Conservation (phyloP, 352 stramenopile species). For the Globisporangium takayamanum region DNA sequence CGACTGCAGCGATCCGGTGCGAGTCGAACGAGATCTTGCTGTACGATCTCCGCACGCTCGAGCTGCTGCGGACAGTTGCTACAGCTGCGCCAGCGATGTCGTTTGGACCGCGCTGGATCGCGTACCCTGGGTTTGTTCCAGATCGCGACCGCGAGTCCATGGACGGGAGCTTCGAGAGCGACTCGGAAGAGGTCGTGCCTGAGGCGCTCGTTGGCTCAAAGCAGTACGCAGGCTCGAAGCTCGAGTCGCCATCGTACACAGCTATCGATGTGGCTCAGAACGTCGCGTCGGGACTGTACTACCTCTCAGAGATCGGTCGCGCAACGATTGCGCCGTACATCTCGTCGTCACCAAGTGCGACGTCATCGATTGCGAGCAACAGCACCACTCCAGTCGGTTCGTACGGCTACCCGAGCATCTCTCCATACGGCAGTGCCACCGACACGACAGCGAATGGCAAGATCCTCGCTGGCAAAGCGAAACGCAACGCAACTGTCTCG, state of each 20-base stretch:
- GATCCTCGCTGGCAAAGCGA: conserved; percentile 1
- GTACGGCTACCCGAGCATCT: conserved; percentile 16
- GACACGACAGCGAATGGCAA: conserved; percentile 8
- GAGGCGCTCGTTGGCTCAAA: conserved; percentile 16
- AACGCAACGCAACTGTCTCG: conserved; percentile 8
- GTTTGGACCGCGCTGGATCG: conserved; percentile 61
- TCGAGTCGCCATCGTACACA: conserved; percentile 38
- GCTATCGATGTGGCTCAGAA: conserved; percentile 84
- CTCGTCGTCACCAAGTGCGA: conserved; percentile 46
- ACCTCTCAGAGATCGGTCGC: conserved; percentile 61
- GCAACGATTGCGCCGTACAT: conserved; percentile 71
- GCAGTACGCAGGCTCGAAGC: conserved; percentile 12
- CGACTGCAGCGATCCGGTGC: conserved; percentile 50
- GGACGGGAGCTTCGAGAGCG: conserved; percentile 23
- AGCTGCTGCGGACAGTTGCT: conserved; percentile 34
- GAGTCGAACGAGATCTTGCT: conserved; percentile 65
- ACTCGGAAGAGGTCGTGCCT: conserved; percentile 41
- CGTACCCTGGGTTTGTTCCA: conserved; percentile 43
- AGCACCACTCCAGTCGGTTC: conserved; percentile 13
- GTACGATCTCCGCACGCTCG: conserved; percentile 47
- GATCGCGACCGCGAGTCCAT: conserved; percentile 20
- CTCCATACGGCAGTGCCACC: conserved; percentile 5
- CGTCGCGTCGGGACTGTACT: conserved; percentile 83
- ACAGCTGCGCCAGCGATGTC: conserved; percentile 57
- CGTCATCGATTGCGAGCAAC: conserved; percentile 13